Evolutionary conservation across 2,329 filamentous ascomycete species (phyloP).

Genomic region (Scedosporium boydii): DNA sequence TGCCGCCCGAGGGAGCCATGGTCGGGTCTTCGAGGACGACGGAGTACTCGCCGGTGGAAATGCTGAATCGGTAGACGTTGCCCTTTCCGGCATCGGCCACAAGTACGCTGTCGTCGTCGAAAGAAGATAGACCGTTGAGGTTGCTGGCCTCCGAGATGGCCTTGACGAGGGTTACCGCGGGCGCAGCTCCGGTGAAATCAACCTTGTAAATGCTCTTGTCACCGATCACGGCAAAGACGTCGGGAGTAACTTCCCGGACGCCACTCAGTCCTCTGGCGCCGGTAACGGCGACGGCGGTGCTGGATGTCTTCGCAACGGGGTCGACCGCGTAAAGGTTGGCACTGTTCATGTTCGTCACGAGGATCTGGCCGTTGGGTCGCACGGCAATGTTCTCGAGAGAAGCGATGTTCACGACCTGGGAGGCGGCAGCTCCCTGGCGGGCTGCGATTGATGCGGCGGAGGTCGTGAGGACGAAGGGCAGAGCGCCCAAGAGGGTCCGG

Average conservation of each 20-base stretch:
- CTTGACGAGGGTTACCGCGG: not conserved
- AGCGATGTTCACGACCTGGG: constrained; percentile 2
- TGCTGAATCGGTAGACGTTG: constrained; percentile 2
- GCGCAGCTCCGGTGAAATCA: constrained; percentile 5
- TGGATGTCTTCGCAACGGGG: not conserved
- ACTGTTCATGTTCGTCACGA: constrained; percentile 7
- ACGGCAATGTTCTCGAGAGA: constrained; percentile 8
- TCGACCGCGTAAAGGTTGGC: constrained; percentile 3
- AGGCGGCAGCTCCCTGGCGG: constrained; percentile 2
- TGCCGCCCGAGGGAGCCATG: constrained; percentile 3
- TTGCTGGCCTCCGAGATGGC: not conserved
- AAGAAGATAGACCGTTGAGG: constrained; percentile 2
- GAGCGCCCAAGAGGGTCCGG: not conserved
- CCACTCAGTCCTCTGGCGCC: constrained; percentile 3
- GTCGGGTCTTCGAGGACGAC: constrained; percentile 5
- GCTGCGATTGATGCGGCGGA: not conserved
- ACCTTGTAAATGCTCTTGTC: constrained; percentile 3
- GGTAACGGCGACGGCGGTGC: not conserved
- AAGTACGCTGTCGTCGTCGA: constrained; percentile 4
- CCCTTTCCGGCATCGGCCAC: constrained; percentile 5
- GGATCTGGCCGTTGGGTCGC: constrained; percentile 7
- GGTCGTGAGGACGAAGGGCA: not conserved
- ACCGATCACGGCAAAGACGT: constrained; percentile 7
- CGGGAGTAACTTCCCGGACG: constrained; percentile 4
- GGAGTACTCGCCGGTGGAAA: constrained; percentile 6